phyloP scores from a whole-genome alignment of 495 filamentous ascomycete species.

The Penicilliopsis zonata region DNA sequence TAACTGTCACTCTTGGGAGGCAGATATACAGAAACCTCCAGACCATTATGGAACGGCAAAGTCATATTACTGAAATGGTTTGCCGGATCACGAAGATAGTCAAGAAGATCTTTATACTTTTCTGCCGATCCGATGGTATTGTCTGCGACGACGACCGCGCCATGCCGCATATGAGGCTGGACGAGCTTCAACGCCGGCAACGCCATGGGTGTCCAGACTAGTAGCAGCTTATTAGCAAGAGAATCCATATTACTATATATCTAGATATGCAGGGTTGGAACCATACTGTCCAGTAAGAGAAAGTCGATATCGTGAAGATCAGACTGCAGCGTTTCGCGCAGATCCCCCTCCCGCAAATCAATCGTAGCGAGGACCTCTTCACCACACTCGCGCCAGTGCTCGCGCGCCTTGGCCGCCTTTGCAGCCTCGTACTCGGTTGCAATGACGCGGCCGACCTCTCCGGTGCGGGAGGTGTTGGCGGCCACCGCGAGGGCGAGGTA shows the following conservation, averaged over 20 bases:
- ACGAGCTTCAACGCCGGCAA: conserved; percentile 37
- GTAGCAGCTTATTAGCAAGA: neutral
- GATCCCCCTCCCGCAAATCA: conserved; percentile 40
- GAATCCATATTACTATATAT: conserved; percentile 1
- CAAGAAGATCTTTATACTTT: conserved; percentile 26
- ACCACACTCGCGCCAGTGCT: conserved; percentile 36
- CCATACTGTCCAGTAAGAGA: conserved; percentile 45
- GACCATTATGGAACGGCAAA: neutral
- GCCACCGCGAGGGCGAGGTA: conserved; percentile 41
- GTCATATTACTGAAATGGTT: neutral
- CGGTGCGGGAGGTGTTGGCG: conserved; percentile 10
- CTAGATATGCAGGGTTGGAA: conserved; percentile 9
- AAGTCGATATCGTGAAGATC: conserved; percentile 33
- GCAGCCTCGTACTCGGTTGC: conserved; percentile 40
- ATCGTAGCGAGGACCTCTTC: conserved; percentile 27
- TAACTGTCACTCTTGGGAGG: too few relatives aligned
- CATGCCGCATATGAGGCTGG: conserved; percentile 27
- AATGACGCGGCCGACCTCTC: conserved; percentile 28
- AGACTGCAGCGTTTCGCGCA: conserved; percentile 35
- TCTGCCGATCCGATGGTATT: conserved; percentile 25
- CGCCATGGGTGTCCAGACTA: conserved; percentile 42
- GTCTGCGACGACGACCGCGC: conserved; percentile 39
- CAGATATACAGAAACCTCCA: neutral
- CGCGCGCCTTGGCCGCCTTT: conserved; percentile 31
- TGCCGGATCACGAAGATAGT: conserved; percentile 11